Conservation (phyloP, 2,329 filamentous ascomycete species). For the Mycogone perniciosa region DNA sequence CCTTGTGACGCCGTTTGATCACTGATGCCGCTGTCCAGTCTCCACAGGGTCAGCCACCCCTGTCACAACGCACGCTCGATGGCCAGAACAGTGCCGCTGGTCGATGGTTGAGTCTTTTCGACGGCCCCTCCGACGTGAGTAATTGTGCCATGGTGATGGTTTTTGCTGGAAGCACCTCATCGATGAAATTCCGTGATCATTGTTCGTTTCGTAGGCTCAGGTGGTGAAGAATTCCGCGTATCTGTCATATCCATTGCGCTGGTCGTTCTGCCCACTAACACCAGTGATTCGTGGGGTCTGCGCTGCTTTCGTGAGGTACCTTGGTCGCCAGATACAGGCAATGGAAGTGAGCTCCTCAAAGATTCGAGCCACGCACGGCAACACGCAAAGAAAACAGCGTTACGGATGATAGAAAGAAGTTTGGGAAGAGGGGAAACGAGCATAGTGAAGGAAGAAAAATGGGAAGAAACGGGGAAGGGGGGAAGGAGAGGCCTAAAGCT, state of each 20-base stretch:
- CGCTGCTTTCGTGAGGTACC: slow-evolving; percentile 1
- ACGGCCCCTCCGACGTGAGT: slow-evolving; percentile 11
- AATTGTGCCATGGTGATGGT: slow-evolving; percentile 6
- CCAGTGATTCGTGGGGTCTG: slow-evolving; percentile 7
- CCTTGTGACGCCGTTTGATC: slow-evolving; percentile 16
- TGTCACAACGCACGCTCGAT: slow-evolving; percentile 15
- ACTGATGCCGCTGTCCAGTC: slow-evolving; percentile 13
- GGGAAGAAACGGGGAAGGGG: slow-evolving; percentile 26
- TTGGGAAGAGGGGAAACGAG: slow-evolving; percentile 14
- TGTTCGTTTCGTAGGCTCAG: neutral
- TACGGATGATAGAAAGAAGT: slow-evolving; percentile 8
- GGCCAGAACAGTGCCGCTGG: slow-evolving; percentile 13
- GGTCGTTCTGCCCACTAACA: slow-evolving; percentile 3
- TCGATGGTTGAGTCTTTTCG: slow-evolving; percentile 8
- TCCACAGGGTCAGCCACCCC: slow-evolving; percentile 16
- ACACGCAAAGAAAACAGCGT: slow-evolving; percentile 12
- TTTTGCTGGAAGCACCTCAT: neutral
- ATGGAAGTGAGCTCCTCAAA: slow-evolving; percentile 10
- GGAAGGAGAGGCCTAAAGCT: slow-evolving; percentile 32
- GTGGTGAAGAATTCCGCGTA: neutral
- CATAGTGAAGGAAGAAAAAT: slow-evolving; percentile 20
- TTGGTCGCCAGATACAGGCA: slow-evolving; percentile 10
- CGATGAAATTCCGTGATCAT: neutral
- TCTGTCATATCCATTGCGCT: neutral
- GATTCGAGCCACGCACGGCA: slow-evolving; percentile 11